Base-by-base conservation (phyloP, 1,139 yeast genomes). In the Geotrichum aggregatum region DNA sequence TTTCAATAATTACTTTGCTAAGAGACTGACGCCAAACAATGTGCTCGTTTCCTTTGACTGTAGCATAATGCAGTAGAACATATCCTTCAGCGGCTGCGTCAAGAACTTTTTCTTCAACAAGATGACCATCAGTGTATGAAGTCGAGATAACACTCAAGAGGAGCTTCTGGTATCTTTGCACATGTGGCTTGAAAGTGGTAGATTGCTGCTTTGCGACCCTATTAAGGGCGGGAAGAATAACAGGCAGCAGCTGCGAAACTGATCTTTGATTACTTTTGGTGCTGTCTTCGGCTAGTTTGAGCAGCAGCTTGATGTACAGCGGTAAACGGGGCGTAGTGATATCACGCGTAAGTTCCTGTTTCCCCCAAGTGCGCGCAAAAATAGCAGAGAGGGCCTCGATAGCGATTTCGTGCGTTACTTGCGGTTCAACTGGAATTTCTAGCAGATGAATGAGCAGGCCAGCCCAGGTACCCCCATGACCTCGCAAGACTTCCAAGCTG, bases 271-370 rank as follows among this genome's bases (percentile, higher is more conserved):
- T 30, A 5, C 28, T 24, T 5, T 5, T 24, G 30, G 36, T 47
- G 13, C 68, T 67, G 39, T 61, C 63, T 35, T 67, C 66, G 11
- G 71, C 60, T 44, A 73, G 61, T 2, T 63, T 65, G 52, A 87
- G 64, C 58, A 84, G 74, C 5, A 78, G 69, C 19, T 79, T 73
- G 52, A 87, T 78, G 42, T 85, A 79, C 2, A 75, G 71, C 11
- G 88, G 81, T 50, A 91, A 71, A 59, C 83, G 83, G 3, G 97
- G 95, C 1, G 95, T 87, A 55, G 89, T 76, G 6, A 86, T 74
- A 62, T 89, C 96, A 65, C 98, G 78, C 1, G 95, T 84, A 47
- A 91, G 73, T 0, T 91, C 82, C 1, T 95, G 88, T 63, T 89
- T 89, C 1, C 89, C 94, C 66, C 85, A 78, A 54, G 87, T 83